Evolutionary conservation across 2,329 filamentous ascomycete species (phyloP).

Genomic region (Exophiala lecanii-corni): DNA sequence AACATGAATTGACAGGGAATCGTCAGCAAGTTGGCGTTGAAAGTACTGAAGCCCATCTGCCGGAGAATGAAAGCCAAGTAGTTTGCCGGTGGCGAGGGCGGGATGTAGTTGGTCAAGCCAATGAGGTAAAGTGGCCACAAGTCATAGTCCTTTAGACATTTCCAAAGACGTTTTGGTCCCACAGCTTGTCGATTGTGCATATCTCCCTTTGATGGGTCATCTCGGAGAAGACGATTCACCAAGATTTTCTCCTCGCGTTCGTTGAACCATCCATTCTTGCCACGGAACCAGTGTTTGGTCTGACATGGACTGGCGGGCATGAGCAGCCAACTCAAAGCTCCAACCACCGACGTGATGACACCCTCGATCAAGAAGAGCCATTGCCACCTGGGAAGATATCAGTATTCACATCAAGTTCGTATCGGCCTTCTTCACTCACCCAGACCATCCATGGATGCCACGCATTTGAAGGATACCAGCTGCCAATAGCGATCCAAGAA

Average conservation of each 20-base stretch:
- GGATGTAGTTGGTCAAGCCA: constrained; percentile 52
- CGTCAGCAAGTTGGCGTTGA: constrained; percentile 59
- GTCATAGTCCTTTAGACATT: constrained; percentile 55
- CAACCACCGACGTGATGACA: constrained; percentile 50
- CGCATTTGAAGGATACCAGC: constrained; percentile 32
- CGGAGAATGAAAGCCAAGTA: constrained; percentile 59
- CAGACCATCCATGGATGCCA: background rate
- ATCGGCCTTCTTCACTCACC: constrained; percentile 28
- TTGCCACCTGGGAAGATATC: constrained; percentile 32
- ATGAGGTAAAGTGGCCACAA: constrained; percentile 56
- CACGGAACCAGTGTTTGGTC: constrained; percentile 58
- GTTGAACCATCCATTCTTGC: constrained; percentile 58
- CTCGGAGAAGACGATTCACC: constrained; percentile 55
- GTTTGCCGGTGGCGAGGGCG: constrained; percentile 43
- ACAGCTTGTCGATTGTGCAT: constrained; percentile 59
- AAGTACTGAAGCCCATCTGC: constrained; percentile 54
- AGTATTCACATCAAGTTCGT: too few relatives aligned
- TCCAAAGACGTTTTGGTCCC: constrained; percentile 45
- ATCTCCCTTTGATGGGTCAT: constrained; percentile 56
- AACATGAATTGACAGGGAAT: constrained; percentile 45
- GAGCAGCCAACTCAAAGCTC: constrained; percentile 53
- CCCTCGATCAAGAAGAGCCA: constrained; percentile 30
- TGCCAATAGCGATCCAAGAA: constrained; percentile 42
- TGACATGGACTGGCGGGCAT: constrained; percentile 61
- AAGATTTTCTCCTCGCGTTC: constrained; percentile 57